Percentiles rank a stretch among this genome's conserved stretches.
These are phyloP conservation scores for Pleurotus ostreatus DNA, from an alignment of 768 basidiomycete genomes.

Conservation along the genomic window DNA sequence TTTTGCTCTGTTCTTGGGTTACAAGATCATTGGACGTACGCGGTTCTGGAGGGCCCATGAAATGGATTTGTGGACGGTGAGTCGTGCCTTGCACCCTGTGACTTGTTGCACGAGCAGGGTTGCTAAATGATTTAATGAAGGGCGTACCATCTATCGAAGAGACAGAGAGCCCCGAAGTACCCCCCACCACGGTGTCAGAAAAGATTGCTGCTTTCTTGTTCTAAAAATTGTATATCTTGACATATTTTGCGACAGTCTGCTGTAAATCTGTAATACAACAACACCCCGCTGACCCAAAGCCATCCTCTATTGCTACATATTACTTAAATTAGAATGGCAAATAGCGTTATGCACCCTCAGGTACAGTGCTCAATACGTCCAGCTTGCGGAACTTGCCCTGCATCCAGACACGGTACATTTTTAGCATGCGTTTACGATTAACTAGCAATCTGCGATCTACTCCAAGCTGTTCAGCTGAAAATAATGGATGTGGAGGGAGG, in stretches of 20 bases:
- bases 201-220: conserved; percentile 50
- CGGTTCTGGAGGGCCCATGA: conserved; percentile 52
- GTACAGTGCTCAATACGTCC: conserved; percentile 15
- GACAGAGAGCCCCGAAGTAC: conserved; percentile 51
- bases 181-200: conserved; percentile 46
- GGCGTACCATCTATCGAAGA: conserved; percentile 69
- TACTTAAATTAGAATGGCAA: neutral
- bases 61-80: conserved; percentile 70
- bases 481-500: conserved; percentile 55
- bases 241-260: neutral
- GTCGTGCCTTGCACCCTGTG: conserved; percentile 14
- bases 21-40: conserved; percentile 37
- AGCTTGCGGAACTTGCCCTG: conserved; percentile 76
- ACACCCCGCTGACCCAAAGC: neutral
- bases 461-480: conserved; percentile 80
- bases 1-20: conserved; percentile 37
- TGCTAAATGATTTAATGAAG: conserved; percentile 22
- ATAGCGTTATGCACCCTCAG: neutral
- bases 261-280: neutral
- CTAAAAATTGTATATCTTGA: conserved; percentile 22
- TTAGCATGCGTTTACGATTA: conserved; percentile 89
- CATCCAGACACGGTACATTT: conserved; percentile 98
- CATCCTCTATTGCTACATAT: neutral
- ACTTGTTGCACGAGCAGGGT: too few species aligned
- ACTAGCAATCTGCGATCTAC: conserved; percentile 88